A percentile compares a stretch with the other conserved stretches of the same genome.
Conservation (phyloP, 108 stramenopile genomes). For the Pseudonitzschia delicatissima region DNA sequence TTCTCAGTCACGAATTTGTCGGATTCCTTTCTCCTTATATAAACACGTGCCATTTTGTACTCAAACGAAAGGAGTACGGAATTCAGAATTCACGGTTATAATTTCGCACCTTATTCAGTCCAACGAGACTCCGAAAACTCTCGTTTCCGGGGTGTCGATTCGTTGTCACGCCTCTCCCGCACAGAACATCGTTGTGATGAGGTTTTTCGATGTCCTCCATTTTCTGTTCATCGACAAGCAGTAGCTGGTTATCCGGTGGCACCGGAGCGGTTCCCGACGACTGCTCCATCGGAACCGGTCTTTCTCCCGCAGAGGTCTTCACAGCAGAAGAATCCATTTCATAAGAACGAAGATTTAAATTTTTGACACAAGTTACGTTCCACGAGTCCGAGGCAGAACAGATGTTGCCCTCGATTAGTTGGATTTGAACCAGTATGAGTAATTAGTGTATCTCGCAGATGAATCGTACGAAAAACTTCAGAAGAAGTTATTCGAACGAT, state of each 20-base stretch:
- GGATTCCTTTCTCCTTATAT: constrained; percentile 1
- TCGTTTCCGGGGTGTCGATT: constrained; percentile 72
- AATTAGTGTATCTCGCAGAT: background rate
- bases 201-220: constrained; percentile 32
- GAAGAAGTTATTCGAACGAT: background rate
- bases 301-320: background rate
- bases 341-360: background rate
- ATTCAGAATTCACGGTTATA: background rate
- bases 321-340: background rate
- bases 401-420: background rate
- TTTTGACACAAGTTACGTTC: background rate
- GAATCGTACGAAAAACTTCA: background rate
- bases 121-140: constrained; percentile 53
- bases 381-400: background rate
- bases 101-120: constrained; percentile 48
- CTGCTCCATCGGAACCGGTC: background rate
- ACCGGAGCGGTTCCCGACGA: background rate
- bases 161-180: constrained; percentile 69
- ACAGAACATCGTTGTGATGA: constrained; percentile 63
- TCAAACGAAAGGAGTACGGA: constrained; percentile 6
- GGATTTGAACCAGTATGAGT: background rate
- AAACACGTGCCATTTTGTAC: too few relatives aligned
- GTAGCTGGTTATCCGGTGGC: constrained; percentile 7
- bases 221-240: constrained; percentile 33
- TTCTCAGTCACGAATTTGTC: background rate